These are phyloP conservation scores for Fragaria nilgerrensis DNA, from an alignment of 306 rosid genomes.

Conservation along the genomic window DNA sequence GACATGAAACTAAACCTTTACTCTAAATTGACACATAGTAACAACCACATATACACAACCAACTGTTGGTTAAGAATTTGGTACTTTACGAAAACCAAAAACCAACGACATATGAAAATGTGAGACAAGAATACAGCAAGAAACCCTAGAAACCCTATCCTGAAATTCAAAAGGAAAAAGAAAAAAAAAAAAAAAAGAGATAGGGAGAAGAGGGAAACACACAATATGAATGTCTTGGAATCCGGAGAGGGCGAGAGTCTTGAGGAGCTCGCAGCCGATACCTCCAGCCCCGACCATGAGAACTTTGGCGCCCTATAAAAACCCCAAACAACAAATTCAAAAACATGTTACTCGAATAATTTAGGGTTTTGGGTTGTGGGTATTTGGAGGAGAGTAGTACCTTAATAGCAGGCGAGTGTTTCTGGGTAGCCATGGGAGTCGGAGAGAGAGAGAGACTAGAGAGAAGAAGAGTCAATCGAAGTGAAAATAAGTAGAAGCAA, in stretches of 20 bases:
- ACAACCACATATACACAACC: too few species aligned
- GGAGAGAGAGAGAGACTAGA: neutral
- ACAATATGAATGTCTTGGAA: slow-evolving; percentile 95
- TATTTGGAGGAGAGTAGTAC: slow-evolving; percentile 25
- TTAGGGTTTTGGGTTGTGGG: slow-evolving; percentile 20
- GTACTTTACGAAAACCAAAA: neutral
- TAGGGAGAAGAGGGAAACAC: slow-evolving; percentile 19
- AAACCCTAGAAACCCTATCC: slow-evolving; percentile 32
- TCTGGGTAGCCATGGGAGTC: slow-evolving; percentile 64
- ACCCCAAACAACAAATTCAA: neutral
- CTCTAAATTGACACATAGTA: neutral
- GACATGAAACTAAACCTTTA: neutral
- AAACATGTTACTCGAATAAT: neutral
- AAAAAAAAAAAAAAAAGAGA: too few species aligned
- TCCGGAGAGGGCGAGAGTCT: slow-evolving; percentile 94
- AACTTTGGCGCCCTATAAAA: slow-evolving; percentile 71
- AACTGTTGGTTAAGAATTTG: neutral
- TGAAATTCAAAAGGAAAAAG: neutral
- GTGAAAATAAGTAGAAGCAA: neutral
- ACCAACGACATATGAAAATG: neutral
- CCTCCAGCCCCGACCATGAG: slow-evolving; percentile 99
- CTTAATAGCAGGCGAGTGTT: slow-evolving; percentile 44
- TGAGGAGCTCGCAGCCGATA: slow-evolving; percentile 97
- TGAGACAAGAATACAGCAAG: neutral
- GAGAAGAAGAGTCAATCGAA: slow-evolving; percentile 7